Evolutionary conservation across 2,329 filamentous ascomycete genomes (phyloP).

Genomic region (Talaromyces marneffei): DNA sequence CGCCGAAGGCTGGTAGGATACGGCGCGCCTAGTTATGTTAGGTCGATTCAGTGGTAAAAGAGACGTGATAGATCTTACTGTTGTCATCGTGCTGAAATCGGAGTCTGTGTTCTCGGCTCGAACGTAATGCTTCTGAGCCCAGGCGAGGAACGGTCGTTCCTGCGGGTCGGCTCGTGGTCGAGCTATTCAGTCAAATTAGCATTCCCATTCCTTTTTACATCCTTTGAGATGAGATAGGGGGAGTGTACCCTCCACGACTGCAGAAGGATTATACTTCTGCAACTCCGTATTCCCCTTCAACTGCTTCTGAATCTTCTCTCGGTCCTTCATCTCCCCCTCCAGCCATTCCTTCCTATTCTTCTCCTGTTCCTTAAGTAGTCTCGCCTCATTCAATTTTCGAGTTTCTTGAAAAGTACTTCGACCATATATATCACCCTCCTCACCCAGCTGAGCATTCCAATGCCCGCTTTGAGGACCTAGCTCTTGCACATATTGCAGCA

Average conservation of each 20-base stretch:
- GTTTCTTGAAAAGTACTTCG: slow-evolving; percentile 38
- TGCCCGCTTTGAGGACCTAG: slow-evolving; percentile 42
- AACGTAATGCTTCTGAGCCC: slow-evolving; percentile 40
- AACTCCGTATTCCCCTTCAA: slow-evolving; percentile 31
- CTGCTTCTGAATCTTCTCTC: slow-evolving; percentile 28
- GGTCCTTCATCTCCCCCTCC: slow-evolving; percentile 43
- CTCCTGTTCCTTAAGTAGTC: slow-evolving; percentile 40
- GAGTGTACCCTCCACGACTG: slow-evolving; percentile 31
- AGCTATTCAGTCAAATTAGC: slow-evolving; percentile 18
- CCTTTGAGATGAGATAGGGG: background rate
- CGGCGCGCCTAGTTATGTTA: slow-evolving; percentile 34
- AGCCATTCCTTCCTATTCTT: slow-evolving; percentile 49
- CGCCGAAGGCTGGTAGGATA: slow-evolving; percentile 42
- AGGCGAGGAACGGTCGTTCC: slow-evolving; percentile 36
- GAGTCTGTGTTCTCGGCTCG: slow-evolving; percentile 30
- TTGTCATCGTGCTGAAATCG: slow-evolving; percentile 32
- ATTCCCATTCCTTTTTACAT: background rate
- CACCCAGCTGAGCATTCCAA: slow-evolving; percentile 37
- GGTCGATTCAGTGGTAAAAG: background rate
- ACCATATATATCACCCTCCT: slow-evolving; percentile 39
- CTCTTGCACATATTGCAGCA: slow-evolving; percentile 34
- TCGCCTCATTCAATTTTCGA: slow-evolving; percentile 36
- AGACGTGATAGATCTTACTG: slow-evolving; percentile 21
- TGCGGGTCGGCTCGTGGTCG: slow-evolving; percentile 38
- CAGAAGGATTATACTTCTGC: slow-evolving; percentile 31